Conservation (phyloP, 2,329 filamentous ascomycete species). For the Neurospora sp. region DNA sequence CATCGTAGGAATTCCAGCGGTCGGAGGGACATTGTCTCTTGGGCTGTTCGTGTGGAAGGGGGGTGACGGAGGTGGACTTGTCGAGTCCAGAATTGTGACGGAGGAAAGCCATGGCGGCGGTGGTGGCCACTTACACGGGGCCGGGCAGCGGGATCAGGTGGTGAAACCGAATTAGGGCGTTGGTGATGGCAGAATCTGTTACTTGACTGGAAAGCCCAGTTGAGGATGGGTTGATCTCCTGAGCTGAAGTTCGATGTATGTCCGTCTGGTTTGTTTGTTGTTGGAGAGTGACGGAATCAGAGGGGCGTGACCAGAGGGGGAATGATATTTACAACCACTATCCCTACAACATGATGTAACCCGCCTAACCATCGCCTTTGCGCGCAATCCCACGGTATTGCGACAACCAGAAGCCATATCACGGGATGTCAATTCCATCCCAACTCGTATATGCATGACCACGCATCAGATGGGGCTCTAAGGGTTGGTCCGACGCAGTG, state of each 20-base stretch:
- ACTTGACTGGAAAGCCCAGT: neutral
- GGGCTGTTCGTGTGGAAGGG: neutral
- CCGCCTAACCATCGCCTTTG: neutral
- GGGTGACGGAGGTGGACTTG: neutral
- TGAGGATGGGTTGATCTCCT: neutral
- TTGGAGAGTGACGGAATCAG: neutral
- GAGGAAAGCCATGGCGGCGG: neutral
- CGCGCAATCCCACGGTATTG: neutral
- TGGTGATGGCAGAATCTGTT: neutral
- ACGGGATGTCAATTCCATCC: neutral
- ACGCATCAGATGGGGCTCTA: neutral
- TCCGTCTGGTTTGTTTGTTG: neutral
- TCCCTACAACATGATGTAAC: neutral
- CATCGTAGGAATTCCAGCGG: constrained; percentile 1
- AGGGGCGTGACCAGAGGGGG: neutral
- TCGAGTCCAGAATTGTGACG: neutral
- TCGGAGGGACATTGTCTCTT: neutral
- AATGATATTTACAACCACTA: neutral
- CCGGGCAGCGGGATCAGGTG: neutral
- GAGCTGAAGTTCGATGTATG: too few species aligned
- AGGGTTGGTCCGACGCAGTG: neutral
- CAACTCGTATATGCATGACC: neutral
- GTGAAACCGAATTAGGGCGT: neutral
- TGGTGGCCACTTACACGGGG: neutral
- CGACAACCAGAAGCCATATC: neutral